phyloP scores from a whole-genome alignment of 805 yeast species.

The Cyberlindnera petersonii region DNA sequence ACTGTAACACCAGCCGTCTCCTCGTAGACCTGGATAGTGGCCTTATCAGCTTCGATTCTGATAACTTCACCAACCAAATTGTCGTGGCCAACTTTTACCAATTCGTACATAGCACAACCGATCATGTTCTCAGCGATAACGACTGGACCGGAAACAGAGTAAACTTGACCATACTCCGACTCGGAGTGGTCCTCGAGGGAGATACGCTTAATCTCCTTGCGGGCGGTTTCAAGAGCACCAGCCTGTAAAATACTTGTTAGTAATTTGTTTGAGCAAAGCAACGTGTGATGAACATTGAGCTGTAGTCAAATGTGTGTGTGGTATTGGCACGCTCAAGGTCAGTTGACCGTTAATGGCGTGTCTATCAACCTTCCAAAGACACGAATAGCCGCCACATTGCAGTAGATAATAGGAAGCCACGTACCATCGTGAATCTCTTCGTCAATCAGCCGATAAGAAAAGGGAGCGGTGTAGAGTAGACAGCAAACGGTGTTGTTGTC shows the following conservation, averaged over 20 bases:
- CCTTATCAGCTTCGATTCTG: conserved; percentile 93
- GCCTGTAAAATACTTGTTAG: conserved; percentile 48
- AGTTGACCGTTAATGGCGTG: too few species aligned
- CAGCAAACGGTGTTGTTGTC: neutral
- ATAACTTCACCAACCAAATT: conserved; percentile 97
- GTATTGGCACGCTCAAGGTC: too few species aligned
- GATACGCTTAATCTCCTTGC: conserved; percentile 85
- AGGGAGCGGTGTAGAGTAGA: neutral
- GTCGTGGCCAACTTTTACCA: conserved; percentile 97
- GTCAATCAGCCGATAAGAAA: neutral
- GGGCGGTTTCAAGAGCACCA: conserved; percentile 95
- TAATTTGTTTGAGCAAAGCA: conserved; percentile 1
- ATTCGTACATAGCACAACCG: conserved; percentile 99
- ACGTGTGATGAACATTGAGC: too few species aligned
- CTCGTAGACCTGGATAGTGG: conserved; percentile 98
- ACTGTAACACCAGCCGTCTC: conserved; percentile 99
- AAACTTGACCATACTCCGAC: conserved; percentile 80
- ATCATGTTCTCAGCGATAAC: conserved; percentile 97
- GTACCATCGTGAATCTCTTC: conserved; percentile 1
- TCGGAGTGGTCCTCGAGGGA: conserved; percentile 73
- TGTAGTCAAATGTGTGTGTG: too few species aligned
- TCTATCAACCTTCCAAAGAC: too few species aligned
- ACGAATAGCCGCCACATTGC: neutral
- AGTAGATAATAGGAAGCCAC: neutral
- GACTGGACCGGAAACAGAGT: conserved; percentile 97